Base-by-base conservation (phyloP, 352 stramenopile species). In the Globisporangium sylvaticum region DNA sequence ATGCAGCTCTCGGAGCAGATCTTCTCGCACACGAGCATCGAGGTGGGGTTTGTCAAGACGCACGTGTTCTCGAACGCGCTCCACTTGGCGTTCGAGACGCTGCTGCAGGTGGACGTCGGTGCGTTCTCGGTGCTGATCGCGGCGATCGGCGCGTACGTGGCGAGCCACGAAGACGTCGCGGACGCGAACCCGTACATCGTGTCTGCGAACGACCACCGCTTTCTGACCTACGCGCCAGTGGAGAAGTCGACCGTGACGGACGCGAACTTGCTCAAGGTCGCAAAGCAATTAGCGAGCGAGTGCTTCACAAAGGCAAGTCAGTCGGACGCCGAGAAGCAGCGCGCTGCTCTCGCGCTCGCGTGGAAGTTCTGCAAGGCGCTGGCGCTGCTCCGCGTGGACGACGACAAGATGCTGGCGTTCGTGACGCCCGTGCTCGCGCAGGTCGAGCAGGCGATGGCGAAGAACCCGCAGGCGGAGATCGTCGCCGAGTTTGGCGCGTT, bases 341-440 rank as follows among this genome's bases (percentile, higher is more conserved):
- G 29, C 7, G 57, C 24, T 6, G 68, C 60, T 48, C 58, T 91
- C 9, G 75, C 80, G n/a, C n/a, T 84, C 31, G 77, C 72, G n/a
- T 94, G 86, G 86, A 90, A 91, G 65, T 81, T 88, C 34, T 87
- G 76, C 57, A 83, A 86, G 29, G 79, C 80, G 3, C 70, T 92
- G 22, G 76, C 84, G 22, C 48, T 88, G 12, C 48, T 92, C 20
- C 73, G 77, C 14, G 44, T 89, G 15, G 52, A 85, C 29, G 65
- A 76, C 37, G 61, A 62, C 10, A 74, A 87, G 29, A 29, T 89
- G 29, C 69, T 79, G 0, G 56, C 37, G 27, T 92, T 92, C 56
- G 75, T 76, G 1, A 71, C 66, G 15, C 72, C 80, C 3, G 29
- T 81, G n/a, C 67, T 94, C 20, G 25, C 54, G 3, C 76, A 74